These are phyloP conservation scores for Pseudogymnoascus sp. DNA, from an alignment of 2,329 filamentous ascomycete genomes.

Conservation along the genomic window DNA sequence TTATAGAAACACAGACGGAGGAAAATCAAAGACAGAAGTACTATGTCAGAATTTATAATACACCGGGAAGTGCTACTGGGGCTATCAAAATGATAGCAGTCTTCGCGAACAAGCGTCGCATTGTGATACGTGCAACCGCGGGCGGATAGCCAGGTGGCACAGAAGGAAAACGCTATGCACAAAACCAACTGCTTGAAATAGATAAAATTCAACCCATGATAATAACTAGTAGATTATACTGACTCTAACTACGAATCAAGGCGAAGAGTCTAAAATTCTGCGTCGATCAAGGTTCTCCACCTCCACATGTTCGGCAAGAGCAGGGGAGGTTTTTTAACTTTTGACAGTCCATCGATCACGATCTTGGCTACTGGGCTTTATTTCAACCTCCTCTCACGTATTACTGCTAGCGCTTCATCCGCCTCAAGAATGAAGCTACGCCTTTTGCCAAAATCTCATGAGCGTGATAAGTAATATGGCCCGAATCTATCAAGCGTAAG, in stretches of 20 bases:
- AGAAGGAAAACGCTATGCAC: background rate
- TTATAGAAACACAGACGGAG: background rate
- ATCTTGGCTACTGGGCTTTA: background rate
- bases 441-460: conserved; percentile 32
- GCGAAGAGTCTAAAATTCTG: background rate
- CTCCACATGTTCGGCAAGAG: background rate
- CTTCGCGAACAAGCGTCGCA: background rate
- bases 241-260: background rate
- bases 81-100: background rate
- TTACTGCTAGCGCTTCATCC: background rate
- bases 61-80: background rate
- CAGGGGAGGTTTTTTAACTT: background rate
- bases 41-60: background rate
- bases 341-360: background rate
- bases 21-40: background rate
- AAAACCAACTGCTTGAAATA: background rate
- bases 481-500: conserved; percentile 17
- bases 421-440: conserved; percentile 18
- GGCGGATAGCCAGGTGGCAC: background rate
- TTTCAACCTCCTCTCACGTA: background rate
- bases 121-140: background rate
- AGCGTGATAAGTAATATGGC: conserved; percentile 37
- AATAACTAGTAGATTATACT: background rate
- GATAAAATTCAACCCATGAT: background rate
- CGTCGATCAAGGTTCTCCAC: background rate